A percentile compares a stretch with the other conserved stretches of the same genome.
Evolutionary conservation across 2,329 filamentous ascomycete genomes (phyloP).

Genomic region (Sordariomycetes sp.): DNA sequence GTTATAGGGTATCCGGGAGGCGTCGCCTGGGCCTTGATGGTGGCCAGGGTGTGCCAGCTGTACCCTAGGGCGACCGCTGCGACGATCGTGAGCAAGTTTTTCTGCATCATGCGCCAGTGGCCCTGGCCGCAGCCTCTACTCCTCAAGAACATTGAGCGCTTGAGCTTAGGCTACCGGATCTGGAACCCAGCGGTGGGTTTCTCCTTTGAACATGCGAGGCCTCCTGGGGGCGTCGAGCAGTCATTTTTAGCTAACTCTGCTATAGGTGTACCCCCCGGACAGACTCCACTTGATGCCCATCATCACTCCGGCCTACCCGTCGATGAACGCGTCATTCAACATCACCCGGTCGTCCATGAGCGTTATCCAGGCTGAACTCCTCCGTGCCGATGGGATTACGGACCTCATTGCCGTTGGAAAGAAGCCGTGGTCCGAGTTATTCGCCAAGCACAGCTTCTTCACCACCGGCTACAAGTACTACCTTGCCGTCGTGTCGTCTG

Average conservation of each 20-base stretch:
- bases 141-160: slow-evolving; percentile 76
- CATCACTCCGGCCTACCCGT: slow-evolving; percentile 93
- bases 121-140: slow-evolving; percentile 89
- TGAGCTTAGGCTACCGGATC: slow-evolving; percentile 66
- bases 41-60: slow-evolving; percentile 88
- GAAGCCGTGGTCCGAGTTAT: slow-evolving; percentile 74
- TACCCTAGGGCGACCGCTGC: slow-evolving; percentile 87
- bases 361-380: slow-evolving; percentile 72
- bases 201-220: slow-evolving; percentile 17
- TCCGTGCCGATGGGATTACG: slow-evolving; percentile 63
- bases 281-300: slow-evolving; percentile 90
- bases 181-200: slow-evolving; percentile 67
- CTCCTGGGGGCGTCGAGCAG: neutral
- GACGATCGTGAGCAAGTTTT: slow-evolving; percentile 87
- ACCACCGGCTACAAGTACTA: slow-evolving; percentile 92
- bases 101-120: slow-evolving; percentile 82
- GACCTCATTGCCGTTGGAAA: slow-evolving; percentile 68
- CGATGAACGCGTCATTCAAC: slow-evolving; percentile 96
- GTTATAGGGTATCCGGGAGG: slow-evolving; percentile 94
- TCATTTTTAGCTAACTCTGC: slow-evolving; percentile 19
- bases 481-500: slow-evolving; percentile 72
- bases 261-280: slow-evolving; percentile 58
- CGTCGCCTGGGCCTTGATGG: slow-evolving; percentile 96
- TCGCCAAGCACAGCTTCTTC: slow-evolving; percentile 86
- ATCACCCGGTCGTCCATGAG: slow-evolving; percentile 75